These are phyloP conservation scores for Pythium aquatile DNA, from an alignment of 352 stramenopile genomes.

Conservation along the genomic window DNA sequence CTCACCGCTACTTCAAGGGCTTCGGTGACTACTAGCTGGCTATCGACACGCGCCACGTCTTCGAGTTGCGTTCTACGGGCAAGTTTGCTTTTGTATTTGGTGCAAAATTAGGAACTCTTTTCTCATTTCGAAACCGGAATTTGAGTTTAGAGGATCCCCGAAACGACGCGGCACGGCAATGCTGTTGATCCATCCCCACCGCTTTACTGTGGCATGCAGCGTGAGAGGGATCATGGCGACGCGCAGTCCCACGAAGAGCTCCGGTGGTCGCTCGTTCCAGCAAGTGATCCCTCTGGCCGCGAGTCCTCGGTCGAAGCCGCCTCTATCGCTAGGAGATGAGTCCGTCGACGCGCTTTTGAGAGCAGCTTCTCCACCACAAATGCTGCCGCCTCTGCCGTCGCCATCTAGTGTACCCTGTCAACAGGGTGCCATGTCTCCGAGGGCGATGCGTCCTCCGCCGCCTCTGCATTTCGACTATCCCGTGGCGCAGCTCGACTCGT, in stretches of 20 bases:
- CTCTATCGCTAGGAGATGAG: background rate
- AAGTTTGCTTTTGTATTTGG: too few species aligned
- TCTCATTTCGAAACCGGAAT: background rate
- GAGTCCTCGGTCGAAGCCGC: slow-evolving; percentile 16
- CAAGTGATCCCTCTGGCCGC: background rate
- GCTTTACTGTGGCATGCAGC: background rate
- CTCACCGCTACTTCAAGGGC: background rate
- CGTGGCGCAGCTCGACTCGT: slow-evolving; percentile 22
- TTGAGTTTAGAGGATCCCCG: background rate
- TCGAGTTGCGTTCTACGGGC: too few species aligned
- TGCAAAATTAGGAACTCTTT: background rate
- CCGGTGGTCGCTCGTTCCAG: background rate
- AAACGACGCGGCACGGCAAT: background rate
- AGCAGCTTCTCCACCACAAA: background rate
- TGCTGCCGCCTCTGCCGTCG: background rate
- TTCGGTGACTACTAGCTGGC: background rate
- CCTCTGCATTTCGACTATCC: slow-evolving; percentile 21
- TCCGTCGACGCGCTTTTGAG: background rate
- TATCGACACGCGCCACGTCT: too few species aligned
- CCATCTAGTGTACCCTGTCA: background rate
- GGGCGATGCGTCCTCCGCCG: background rate
- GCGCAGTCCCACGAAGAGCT: background rate
- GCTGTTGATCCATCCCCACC: too few species aligned
- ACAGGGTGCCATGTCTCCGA: background rate
- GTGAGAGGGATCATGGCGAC: slow-evolving; percentile 7